Percentiles rank a stretch among this genome's conserved stretches.
Evolutionary conservation across 73 alveolate genomes (phyloP).

Genomic region (Stentor roeselii): DNA sequence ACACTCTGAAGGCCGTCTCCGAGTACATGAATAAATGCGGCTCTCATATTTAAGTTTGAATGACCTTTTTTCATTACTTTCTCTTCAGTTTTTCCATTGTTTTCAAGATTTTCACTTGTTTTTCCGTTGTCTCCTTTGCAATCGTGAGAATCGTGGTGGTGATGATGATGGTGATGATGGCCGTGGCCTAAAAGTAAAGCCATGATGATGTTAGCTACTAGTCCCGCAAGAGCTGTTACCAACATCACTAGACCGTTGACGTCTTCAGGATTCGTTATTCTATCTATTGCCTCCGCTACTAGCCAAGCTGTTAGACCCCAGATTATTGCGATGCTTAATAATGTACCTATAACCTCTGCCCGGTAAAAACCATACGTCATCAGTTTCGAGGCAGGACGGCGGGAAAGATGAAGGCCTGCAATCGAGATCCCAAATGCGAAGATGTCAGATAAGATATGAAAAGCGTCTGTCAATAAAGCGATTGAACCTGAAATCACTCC

Average conservation of each 20-base stretch:
- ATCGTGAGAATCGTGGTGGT: too few species aligned
- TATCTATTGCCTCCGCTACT: slow-evolving; percentile 77
- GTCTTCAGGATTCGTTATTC: slow-evolving; percentile 56
- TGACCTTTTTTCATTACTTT: too few species aligned
- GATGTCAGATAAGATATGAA: slow-evolving; percentile 82
- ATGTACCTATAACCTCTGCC: slow-evolving; percentile 90
- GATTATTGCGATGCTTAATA: slow-evolving; percentile 69
- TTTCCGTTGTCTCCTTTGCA: too few species aligned
- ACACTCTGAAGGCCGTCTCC: slow-evolving; percentile 84
- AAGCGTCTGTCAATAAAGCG: slow-evolving; percentile 90
- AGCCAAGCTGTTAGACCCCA: slow-evolving; percentile 77
- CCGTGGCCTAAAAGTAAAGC: too few species aligned
- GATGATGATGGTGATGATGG: too few species aligned
- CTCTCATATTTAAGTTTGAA: slow-evolving; percentile 87
- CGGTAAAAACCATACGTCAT: slow-evolving; percentile 90
- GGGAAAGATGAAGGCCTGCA: slow-evolving; percentile 63
- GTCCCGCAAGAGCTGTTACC: too few species aligned
- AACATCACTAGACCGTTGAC: slow-evolving; percentile 72
- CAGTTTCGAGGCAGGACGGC: slow-evolving; percentile 68
- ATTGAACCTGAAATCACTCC: slow-evolving; percentile 74
- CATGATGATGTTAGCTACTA: too few species aligned
- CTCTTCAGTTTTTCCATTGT: too few species aligned
- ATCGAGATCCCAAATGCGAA: too few species aligned
- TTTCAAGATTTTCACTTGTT: too few species aligned
- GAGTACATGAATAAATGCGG: slow-evolving; percentile 81